A percentile compares a stretch with the other conserved stretches of the same genome.
Evolutionary conservation across 306 rosid species (phyloP).

Genomic region (cucumber (Cucumis sativus)): DNA sequence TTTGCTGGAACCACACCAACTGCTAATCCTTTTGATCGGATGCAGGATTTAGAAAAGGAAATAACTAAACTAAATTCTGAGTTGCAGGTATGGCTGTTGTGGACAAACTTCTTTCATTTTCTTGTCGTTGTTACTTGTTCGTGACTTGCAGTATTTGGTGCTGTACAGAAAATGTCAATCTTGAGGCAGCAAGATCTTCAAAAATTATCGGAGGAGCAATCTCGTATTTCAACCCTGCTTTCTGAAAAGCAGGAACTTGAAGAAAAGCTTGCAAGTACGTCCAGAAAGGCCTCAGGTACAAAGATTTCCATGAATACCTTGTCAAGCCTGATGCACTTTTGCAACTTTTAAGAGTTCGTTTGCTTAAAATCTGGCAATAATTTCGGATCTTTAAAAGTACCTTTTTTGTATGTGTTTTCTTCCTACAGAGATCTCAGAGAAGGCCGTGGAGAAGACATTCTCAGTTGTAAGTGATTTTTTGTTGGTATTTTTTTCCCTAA

Average conservation of each 20-base stretch:
- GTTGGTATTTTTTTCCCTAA: not conserved
- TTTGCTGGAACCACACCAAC: slow-evolving; percentile 30
- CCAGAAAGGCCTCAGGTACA: slow-evolving; percentile 48
- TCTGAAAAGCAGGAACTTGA: slow-evolving; percentile 78
- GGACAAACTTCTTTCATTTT: slow-evolving; percentile 8
- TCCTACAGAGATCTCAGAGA: slow-evolving; percentile 40
- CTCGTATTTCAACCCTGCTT: slow-evolving; percentile 30
- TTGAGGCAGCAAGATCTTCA: slow-evolving; percentile 83
- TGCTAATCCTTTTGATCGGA: slow-evolving; percentile 47
- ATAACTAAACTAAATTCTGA: slow-evolving; percentile 49
- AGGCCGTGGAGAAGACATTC: slow-evolving; percentile 32
- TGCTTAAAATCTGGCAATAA: not conserved
- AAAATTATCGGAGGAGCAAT: slow-evolving; percentile 52
- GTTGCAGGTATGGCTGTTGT: slow-evolving; percentile 37
- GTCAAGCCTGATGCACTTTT: not conserved
- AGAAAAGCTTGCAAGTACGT: slow-evolving; percentile 46
- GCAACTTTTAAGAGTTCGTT: not conserved
- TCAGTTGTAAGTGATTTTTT: slow-evolving; percentile 46
- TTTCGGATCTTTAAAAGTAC: not conserved
- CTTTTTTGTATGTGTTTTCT: not conserved
- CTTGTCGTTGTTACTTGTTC: slow-evolving; percentile 4
- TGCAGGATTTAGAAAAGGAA: slow-evolving; percentile 62
- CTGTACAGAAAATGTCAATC: slow-evolving; percentile 44
- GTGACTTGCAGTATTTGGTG: slow-evolving; percentile 17
- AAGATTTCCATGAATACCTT: not conserved